Evolutionary conservation across 495 filamentous ascomycete species (phyloP).

Genomic region (Hyaloscypha bicolor): DNA sequence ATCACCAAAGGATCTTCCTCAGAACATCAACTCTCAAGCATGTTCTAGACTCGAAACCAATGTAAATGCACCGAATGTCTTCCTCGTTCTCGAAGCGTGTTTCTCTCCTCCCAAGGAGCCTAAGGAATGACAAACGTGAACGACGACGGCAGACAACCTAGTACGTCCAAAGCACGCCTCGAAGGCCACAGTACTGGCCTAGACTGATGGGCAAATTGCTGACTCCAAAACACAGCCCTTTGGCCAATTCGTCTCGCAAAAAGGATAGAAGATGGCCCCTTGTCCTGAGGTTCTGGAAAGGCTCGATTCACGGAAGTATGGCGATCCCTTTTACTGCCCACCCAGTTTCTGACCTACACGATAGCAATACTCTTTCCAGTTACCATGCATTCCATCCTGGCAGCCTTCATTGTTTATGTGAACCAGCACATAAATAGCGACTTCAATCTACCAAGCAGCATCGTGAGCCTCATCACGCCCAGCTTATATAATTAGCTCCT

Average conservation of each 20-base stretch:
- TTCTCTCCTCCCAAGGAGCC: conserved; percentile 23
- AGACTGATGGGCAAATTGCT: neutral
- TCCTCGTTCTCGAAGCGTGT: conserved; percentile 19
- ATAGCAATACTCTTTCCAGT: conserved; percentile 63
- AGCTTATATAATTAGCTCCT: conserved; percentile 3
- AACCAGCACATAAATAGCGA: conserved; percentile 56
- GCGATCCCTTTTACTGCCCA: neutral
- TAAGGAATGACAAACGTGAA: conserved; percentile 15
- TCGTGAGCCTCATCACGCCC: conserved; percentile 45
- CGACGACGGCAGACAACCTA: conserved; percentile 20
- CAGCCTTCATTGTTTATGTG: conserved; percentile 63
- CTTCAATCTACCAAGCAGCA: conserved; percentile 63
- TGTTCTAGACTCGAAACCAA: neutral
- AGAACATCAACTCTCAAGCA: neutral
- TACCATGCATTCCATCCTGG: conserved; percentile 64
- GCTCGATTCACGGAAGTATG: conserved; percentile 64
- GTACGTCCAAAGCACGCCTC: conserved; percentile 2
- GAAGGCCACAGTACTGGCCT: neutral
- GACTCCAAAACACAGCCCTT: conserved; percentile 33
- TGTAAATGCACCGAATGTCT: conserved; percentile 12
- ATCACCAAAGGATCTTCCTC: conserved; percentile 1
- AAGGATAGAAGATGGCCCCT: conserved; percentile 68
- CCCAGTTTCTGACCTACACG: neutral
- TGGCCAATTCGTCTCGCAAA: conserved; percentile 51
- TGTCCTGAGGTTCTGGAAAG: conserved; percentile 74